Base-by-base conservation (phyloP, 2,329 filamentous ascomycete species). In the Fusarium sp. region DNA sequence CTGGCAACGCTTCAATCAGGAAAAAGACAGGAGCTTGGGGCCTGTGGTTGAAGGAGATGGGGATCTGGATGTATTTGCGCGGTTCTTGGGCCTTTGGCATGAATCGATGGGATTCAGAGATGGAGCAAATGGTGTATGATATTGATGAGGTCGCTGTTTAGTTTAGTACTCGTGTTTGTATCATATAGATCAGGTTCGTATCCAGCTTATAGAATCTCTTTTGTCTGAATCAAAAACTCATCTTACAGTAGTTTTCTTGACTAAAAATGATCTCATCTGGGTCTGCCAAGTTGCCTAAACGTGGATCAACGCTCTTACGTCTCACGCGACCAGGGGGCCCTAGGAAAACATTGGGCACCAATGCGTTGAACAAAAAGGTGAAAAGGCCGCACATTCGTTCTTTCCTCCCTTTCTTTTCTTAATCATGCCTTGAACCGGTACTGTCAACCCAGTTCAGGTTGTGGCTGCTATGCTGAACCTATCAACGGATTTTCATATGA, bases 271-370 rank as follows among this genome's bases (percentile, higher is more conserved):
- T 31, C 28, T 31, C 28, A 31, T 31, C 28, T 31, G 10, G 10
- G 28, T 31, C 10, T 13, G 28, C 28, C 10, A 31, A 31, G 28
- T 31, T 31, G 28, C 28, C 28, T 31, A 13, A 13, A 13, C 10
- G 10, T 31, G 56, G 58, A 61, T 61, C 26, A 61, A 53, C 11
- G 6, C 56, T 61, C 24, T 53, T 61, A 56, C 44, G 28, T 31
- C 28, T 28, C 8, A 28, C 28, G 5, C 28, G 44, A n/a, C 9
- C 38, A 39, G 31, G 31, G 56, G 13, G 7, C 44, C 56, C 55
- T 26, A 26, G 58, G 2, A 50, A 24, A 52, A 17, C 17, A 61
- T 28, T 44, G 31, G 55, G 44, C 26, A 61, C 20, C 13, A 31
- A 44, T 33, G 13, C 10, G 28, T 10, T 14, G 13, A 17, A 6